Percentiles rank a stretch among this genome's conserved stretches.
phyloP scores from a whole-genome alignment of 176 grass and related monocot species.

The Elymus sibiricus region DNA sequence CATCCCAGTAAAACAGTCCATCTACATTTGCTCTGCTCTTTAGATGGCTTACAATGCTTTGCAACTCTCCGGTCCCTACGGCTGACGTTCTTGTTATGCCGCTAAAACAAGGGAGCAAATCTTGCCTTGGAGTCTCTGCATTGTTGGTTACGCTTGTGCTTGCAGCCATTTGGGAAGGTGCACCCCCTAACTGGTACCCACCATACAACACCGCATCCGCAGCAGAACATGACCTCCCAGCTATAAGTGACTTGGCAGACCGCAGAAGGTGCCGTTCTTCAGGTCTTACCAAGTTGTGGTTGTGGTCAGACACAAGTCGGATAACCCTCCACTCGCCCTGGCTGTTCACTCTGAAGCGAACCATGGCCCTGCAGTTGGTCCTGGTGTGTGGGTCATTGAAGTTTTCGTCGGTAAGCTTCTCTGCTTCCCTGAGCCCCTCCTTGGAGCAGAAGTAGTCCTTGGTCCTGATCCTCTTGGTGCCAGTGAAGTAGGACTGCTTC shows the following conservation, averaged over 20 bases:
- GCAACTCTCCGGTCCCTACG: conserved; percentile 47
- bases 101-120: conserved; percentile 26
- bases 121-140: conserved; percentile 28
- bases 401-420: conserved; percentile 55
- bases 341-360: conserved; percentile 61
- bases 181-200: conserved; percentile 40
- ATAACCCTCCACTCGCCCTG: conserved; percentile 72
- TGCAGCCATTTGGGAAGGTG: conserved; percentile 25
- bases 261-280: conserved; percentile 75
- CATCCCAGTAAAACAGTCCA: conserved; percentile 86
- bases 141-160: conserved; percentile 31
- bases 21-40: conserved; percentile 61
- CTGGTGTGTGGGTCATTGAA: conserved; percentile 74
- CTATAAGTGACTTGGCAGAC: conserved; percentile 72
- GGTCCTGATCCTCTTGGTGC: conserved; percentile 72
- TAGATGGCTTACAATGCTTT: conserved; percentile 54
- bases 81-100: neutral
- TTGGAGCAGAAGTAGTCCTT: conserved; percentile 94
- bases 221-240: conserved; percentile 45
- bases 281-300: conserved; percentile 63
- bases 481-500: conserved; percentile 82
- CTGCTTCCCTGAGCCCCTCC: conserved; percentile 71
- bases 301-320: conserved; percentile 69
- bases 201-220: conserved; percentile 51
- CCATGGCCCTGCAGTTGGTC: conserved; percentile 84